Evolutionary conservation across 2,329 filamentous ascomycete species (phyloP).

Genomic region (Ophiostoma sp.): DNA sequence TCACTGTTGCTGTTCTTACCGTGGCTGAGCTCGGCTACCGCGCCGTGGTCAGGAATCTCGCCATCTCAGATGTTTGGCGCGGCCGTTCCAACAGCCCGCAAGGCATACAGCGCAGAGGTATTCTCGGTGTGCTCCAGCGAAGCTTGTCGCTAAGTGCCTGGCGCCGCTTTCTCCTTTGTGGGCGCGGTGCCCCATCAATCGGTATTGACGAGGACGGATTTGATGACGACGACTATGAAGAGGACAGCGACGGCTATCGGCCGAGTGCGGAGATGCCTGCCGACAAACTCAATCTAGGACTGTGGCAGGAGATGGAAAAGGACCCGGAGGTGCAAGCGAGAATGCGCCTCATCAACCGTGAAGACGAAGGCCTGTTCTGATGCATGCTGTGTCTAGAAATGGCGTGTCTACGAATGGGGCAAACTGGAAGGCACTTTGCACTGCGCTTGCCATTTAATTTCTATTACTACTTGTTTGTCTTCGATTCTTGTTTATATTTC

Average conservation of each 20-base stretch:
- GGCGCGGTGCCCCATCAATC: conserved; percentile 17
- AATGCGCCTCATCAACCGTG: conserved; percentile 40
- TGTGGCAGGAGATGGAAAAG: conserved; percentile 57
- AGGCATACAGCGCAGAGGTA: conserved; percentile 14
- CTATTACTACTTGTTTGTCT: neutral
- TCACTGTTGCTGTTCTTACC: conserved; percentile 55
- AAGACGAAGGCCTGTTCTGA: conserved; percentile 31
- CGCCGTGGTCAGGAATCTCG: conserved; percentile 42
- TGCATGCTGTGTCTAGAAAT: neutral
- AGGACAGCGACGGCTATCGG: conserved; percentile 12
- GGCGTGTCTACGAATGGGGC: neutral
- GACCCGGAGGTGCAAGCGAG: conserved; percentile 43
- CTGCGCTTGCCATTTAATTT: neutral
- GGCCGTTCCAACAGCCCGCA: neutral
- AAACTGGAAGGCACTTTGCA: neutral
- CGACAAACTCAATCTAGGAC: conserved; percentile 47
- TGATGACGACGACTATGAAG: conserved; percentile 24
- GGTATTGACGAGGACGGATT: conserved; percentile 15
- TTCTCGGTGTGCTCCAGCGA: neutral
- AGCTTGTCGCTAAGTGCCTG: neutral
- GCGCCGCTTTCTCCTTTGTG: conserved; percentile 28
- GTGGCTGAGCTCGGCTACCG: conserved; percentile 59
- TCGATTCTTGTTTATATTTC: conserved; percentile 3
- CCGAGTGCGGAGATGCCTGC: conserved; percentile 34
- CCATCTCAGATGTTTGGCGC: conserved; percentile 45